Base-by-base conservation (phyloP, 805 yeast genomes). In the Metschnikowia hibisci region DNA sequence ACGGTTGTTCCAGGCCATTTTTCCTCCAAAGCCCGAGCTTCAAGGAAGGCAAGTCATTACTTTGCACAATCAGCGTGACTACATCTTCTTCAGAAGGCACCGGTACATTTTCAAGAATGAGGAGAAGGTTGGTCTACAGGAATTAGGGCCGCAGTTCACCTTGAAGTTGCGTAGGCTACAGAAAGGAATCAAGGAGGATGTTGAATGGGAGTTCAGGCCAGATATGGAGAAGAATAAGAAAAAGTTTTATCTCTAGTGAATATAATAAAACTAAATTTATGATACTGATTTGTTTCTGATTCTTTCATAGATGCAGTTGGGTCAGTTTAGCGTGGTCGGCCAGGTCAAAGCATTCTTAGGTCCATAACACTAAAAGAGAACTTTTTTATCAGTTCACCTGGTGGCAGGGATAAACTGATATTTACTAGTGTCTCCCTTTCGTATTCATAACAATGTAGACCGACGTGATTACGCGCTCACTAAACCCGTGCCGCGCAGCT, bases 211-310 rank as follows among this genome's bases (percentile, higher is more conserved):
- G 65, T 96, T 89, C 67, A 80, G 87, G 54, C 83, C 96, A 3
- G 95, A 87, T 52, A 90, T 93, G 98, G 98, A 93, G 64, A 84
- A 84, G 57, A 97, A 91, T 63, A 91, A 90, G 81, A 82, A 82
- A 67, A 89, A 87, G 77, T 91, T 91, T 62, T 84, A 88, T 60
- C 68, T 91, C 53, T 91, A 70, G 52, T 11, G 6, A 6, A 20
- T 20, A 20, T 20, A 6, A 8, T 6, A 8, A 20, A 20, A 8
- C 23, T 20, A 3, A 8, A 6, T 20, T 3, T 6, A 8, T 1
- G 23, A 20, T 20, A 8, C 7, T 20, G 23, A 20, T 6, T 20
- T 20, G 23, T 8, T 6, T 20, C 23, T 8, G 23, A 20, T 20
- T 8, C 7, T 8, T 20, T 20, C 22, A 20, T 20, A n/a, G n/a